A percentile compares a stretch with the other conserved stretches of the same genome.
phyloP scores from a whole-genome alignment of 176 grass and related monocot genomes.

The Triticum dicoccoides region DNA sequence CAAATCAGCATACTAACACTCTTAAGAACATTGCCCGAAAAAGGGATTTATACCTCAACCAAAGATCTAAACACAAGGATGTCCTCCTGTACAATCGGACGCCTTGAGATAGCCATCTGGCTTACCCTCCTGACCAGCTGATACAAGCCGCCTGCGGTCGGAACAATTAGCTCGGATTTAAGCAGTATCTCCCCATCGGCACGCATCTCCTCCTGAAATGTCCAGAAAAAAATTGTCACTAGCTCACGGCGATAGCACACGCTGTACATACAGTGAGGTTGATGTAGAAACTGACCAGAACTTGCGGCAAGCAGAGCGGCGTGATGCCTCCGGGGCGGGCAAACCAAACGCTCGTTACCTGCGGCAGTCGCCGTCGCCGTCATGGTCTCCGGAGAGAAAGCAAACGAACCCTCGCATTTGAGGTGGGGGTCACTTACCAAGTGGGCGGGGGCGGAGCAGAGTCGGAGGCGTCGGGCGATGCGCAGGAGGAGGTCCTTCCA shows the following conservation, averaged over 20 bases:
- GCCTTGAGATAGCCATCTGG: conserved; percentile 38
- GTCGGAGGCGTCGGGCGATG: conserved; percentile 43
- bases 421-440: conserved; percentile 22
- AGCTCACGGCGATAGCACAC: not conserved
- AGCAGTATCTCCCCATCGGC: conserved; percentile 54
- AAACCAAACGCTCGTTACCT: conserved; percentile 63
- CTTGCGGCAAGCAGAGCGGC: conserved; percentile 61
- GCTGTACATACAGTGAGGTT: not conserved
- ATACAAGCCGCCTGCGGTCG: conserved; percentile 40
- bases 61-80: conserved; percentile 53
- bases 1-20: not conserved
- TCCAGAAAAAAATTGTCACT: not conserved
- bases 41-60: conserved; percentile 37
- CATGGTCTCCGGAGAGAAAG: conserved; percentile 1
- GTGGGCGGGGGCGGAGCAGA: conserved; percentile 39
- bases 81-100: conserved; percentile 39
- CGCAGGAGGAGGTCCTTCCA: conserved; percentile 65
- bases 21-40: not conserved
- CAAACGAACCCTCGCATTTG: not conserved
- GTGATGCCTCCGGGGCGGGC: conserved; percentile 44
- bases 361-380: not conserved
- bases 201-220: conserved; percentile 67
- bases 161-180: conserved; percentile 63
- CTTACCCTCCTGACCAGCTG: conserved; percentile 47
- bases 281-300: conserved; percentile 43